Evolutionary conservation across 768 basidiomycete species (phyloP), one percentile per base, ranked within the genome.

Genomic region (Phanerochaete sordida): DNA sequence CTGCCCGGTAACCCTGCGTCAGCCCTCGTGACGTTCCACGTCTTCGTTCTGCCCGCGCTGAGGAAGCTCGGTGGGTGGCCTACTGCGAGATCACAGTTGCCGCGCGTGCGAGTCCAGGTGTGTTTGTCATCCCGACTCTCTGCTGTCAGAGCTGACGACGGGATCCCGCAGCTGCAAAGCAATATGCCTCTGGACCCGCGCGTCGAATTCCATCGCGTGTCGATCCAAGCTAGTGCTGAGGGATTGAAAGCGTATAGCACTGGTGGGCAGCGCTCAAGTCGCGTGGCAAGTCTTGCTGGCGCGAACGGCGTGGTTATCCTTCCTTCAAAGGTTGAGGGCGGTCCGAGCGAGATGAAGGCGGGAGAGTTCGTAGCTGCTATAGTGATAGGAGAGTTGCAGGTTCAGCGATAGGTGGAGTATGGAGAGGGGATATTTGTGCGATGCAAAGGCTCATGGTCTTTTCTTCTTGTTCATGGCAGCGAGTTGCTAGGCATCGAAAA

Each of bases 1-100:
- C 81, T 96, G 1, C 93, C 93, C 0, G 93, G 93, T 1, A 95
- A 95, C 70, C 93, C 93, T 0, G 93, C 93, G 0, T 87, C 87
- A 3, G 93, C 93, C 16, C 78, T 96, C 21, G 92, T 94, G 13
- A 92, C 86, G 7, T 94, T 94, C 73, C 81, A 91, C 65, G 70
- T 94, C 1, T 94, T 94, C 67, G 92, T 93, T 19, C 70, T 95
- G 0, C 93, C 93, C 7, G 90, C 91, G 9, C 75, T 95, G 47
- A 75, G 92, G 59, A 79, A 72, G 56, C 72, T 94, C 46, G 90
- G 87, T 1, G 91, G 91, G 2, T 93, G 84, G 83, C 79, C 80
- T 0, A 69, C 71, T 19, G 72, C 73, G 21, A 63, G 76, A 37
- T 83, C 79, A 58, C 79, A 86, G 44, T 73, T 90, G 37, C 87